Evolutionary conservation across 495 filamentous ascomycete genomes (phyloP), one percentile per base, ranked within the genome.

Genomic region (Penicillium salamii): DNA sequence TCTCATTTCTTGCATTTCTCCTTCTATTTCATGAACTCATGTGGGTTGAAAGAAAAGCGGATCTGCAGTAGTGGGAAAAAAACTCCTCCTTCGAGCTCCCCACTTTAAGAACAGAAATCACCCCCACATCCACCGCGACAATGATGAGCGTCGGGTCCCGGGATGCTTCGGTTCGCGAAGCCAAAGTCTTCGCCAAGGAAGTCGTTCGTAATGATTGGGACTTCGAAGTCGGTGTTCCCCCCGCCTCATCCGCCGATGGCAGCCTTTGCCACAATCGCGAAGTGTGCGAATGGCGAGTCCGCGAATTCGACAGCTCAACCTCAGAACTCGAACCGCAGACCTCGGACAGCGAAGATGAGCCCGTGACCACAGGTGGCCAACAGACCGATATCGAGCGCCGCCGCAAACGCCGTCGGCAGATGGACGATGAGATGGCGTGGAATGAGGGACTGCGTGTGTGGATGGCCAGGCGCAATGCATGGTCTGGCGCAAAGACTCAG

Each of bases 381-480:
- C 55, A 57, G 23, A 36, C 53, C 26, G 68, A 74, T 5, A 62
- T 70, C 46, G 66, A 79, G 46, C 75, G 80, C 31, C 81, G 84
- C 36, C 73, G 78, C 44, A 80, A 82, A 50, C 74, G 87, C 53
- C 74, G 79, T 53, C 76, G 71, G 8, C 66, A 69, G 26, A 62
- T 87, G 44, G 78, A 87, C 42, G 86, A 87, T 28, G 92, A 97
- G 61, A 81, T 88, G 77, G 61, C 66, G 14, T 95, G 88, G 88
- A 97, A 97, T 53, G 72, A 81, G 17, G 93, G 93, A 0, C 62
- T 98, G 33, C 75, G 81, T 37, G 84, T 82, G 54, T 98, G 86
- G 71, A 74, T 82, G 37, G 80, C 80, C 28, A 74, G 89, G 42
- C 79, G 93, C 33, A 82, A 97, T 69, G 85, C 81, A 13, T 98